A percentile compares a stretch with the other conserved stretches of the same genome.
phyloP scores from a whole-genome alignment of 2,329 filamentous ascomycete genomes.

The Paecilomyces formosus region DNA sequence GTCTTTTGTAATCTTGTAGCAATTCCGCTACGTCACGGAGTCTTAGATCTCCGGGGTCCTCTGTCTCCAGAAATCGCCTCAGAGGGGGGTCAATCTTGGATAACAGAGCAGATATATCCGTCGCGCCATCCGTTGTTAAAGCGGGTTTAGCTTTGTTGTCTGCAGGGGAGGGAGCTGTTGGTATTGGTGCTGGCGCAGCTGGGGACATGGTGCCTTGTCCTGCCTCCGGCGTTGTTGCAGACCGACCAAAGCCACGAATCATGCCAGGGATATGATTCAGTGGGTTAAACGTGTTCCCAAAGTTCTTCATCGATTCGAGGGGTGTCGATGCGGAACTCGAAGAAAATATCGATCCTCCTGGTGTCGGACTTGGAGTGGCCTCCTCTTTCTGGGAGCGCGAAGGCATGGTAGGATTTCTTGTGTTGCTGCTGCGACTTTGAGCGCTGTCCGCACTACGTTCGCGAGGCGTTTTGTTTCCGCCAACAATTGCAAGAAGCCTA shows the following conservation, averaged over 20 bases:
- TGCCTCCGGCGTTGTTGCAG: slow-evolving; percentile 3
- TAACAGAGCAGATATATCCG: slow-evolving; percentile 9
- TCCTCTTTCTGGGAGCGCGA: slow-evolving; percentile 10
- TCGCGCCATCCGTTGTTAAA: slow-evolving; percentile 10
- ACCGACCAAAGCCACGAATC: slow-evolving; percentile 65
- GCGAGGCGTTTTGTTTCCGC: slow-evolving; percentile 54
- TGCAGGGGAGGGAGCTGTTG: slow-evolving; percentile 26
- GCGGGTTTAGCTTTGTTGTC: slow-evolving; percentile 27
- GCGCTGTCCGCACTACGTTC: slow-evolving; percentile 71
- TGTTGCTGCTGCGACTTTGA: slow-evolving; percentile 30
- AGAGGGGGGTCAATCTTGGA: slow-evolving; percentile 51
- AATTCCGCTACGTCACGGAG: slow-evolving; percentile 67
- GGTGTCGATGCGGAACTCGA: slow-evolving; percentile 42
- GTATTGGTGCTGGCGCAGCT: slow-evolving; percentile 36
- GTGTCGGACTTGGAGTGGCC: slow-evolving; percentile 10
- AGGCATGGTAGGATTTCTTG: slow-evolving; percentile 25
- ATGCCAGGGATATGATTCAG: slow-evolving; percentile 72
- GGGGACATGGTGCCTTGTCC: slow-evolving; percentile 13
- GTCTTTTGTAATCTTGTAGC: slow-evolving; percentile 64
- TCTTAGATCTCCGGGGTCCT: slow-evolving; percentile 62
- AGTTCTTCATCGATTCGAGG: slow-evolving; percentile 72
- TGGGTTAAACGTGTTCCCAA: slow-evolving; percentile 75
- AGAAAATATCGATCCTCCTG: slow-evolving; percentile 12
- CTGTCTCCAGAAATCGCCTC: slow-evolving; percentile 64
- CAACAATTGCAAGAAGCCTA: slow-evolving; percentile 63